These are phyloP conservation scores for Saccharomyces uvarum DNA, from an alignment of 1,139 yeast species.

Conservation along the genomic window DNA sequence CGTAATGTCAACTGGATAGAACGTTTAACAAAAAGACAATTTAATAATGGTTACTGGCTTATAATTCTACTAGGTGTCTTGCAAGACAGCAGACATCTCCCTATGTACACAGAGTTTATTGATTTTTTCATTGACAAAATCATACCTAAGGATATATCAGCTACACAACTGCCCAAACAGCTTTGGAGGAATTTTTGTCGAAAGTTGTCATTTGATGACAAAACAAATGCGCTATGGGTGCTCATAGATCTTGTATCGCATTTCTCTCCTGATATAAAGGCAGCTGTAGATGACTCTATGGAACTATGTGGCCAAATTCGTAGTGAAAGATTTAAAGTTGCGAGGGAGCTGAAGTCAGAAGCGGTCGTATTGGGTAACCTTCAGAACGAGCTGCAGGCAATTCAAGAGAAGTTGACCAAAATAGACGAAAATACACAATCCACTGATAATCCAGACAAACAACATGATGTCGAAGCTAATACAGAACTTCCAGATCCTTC, in stretches of 20 bases:
- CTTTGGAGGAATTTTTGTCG: conserved; percentile 31
- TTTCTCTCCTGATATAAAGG: conserved; percentile 28
- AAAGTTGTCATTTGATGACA: conserved; percentile 24
- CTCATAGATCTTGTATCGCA: conserved; percentile 27
- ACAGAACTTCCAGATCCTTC: not conserved
- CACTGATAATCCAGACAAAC: conserved; percentile 6
- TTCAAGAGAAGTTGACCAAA: conserved; percentile 4
- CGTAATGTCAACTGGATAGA: conserved; percentile 70
- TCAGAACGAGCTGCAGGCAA: conserved; percentile 2
- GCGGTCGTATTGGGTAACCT: conserved; percentile 10
- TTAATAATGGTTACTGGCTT: conserved; percentile 83
- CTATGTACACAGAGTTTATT: conserved; percentile 24
- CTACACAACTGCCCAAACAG: conserved; percentile 26
- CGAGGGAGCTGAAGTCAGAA: conserved; percentile 20
- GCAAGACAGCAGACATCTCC: conserved; percentile 31
- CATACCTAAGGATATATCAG: conserved; percentile 21
- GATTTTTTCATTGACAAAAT: conserved; percentile 19
- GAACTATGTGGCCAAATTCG: conserved; percentile 30
- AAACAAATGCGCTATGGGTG: conserved; percentile 26
- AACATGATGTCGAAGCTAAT: conserved; percentile 1
- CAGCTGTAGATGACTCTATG: conserved; percentile 28
- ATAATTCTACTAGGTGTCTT: conserved; percentile 66
- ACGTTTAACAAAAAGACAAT: conserved; percentile 62
- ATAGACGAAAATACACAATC: conserved; percentile 33
- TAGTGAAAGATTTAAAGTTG: conserved; percentile 29